Base-by-base conservation (phyloP, 768 basidiomycete species). In the Russula brevipes region DNA sequence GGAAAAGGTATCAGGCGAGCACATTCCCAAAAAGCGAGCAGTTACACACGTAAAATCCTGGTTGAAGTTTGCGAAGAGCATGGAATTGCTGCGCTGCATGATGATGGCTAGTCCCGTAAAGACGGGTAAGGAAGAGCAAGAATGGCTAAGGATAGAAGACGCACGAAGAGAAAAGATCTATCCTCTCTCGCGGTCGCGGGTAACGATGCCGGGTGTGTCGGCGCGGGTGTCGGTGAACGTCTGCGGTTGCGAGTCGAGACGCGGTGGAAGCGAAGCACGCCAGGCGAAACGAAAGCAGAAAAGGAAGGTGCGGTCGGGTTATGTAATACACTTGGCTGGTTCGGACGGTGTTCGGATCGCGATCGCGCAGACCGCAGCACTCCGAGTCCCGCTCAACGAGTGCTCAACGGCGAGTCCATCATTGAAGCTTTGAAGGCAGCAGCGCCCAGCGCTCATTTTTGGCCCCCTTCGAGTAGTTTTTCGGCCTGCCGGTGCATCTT, bases 31-130 rank as follows among this genome's bases (percentile, higher is more conserved):
- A 36, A 17, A 38, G 41, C 30, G 7, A 9, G 17, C 33, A 7
- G 6, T 17, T 24, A 72, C 88, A 60, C 74, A 94, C 86, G 93
- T 94, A 74, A 93, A 95, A 73, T 98, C 95, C 72, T 98, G 96
- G 76, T 98, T 98, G 81, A 98, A 98, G 77, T 94, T 96, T 53
- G 91, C 91, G 68, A 91, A 93, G 47, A 93, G 78, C 87, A 84
- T 83, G 42, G 78, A 74, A 49, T 79, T 78, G 54, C 74, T 68
- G 50, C 66, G 66, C 44, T 68, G 66, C 66, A 68, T 68, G 58
- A 10, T 49, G 36, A 30, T 30, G 35, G 38, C 38, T 53, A 24
- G 6, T 55, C 39, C 31, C 35, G 19, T 47, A 41, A 35, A 9
- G 38, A 47, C 36, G 9, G 49, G 16, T 19, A 41, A 44, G 42